Conservation (phyloP, 129 eudicot species). For the Lactuca sativa region DNA sequence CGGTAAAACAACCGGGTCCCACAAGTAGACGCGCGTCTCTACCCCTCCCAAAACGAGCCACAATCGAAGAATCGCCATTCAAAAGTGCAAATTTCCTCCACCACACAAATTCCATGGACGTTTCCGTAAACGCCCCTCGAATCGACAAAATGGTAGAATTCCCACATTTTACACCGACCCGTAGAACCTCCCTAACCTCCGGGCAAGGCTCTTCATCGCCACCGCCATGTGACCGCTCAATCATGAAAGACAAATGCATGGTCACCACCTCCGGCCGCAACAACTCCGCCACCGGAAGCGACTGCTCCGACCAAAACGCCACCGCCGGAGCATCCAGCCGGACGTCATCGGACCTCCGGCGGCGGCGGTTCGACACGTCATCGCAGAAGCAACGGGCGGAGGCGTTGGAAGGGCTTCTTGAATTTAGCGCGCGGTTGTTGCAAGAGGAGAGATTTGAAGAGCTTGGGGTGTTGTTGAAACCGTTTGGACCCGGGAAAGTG, state of each 20-base stretch:
- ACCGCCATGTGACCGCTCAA: constrained; percentile 53
- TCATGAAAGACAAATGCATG: constrained; percentile 81
- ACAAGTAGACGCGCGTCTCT: constrained; percentile 75
- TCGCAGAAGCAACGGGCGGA: constrained; percentile 86
- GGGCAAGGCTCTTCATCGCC: constrained; percentile 81
- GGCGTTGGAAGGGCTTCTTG: constrained; percentile 91
- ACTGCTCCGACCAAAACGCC: constrained; percentile 74
- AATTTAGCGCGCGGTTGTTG: constrained; percentile 85
- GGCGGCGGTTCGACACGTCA: constrained; percentile 66
- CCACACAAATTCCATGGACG: constrained; percentile 63
- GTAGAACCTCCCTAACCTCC: constrained; percentile 53
- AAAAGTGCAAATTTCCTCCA: constrained; percentile 44
- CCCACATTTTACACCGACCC: constrained; percentile 41
- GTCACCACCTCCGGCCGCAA: constrained; percentile 42
- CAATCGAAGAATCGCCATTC: constrained; percentile 30
- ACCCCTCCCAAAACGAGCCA: constrained; percentile 49
- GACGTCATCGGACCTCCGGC: constrained; percentile 67
- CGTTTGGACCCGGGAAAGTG: constrained; percentile 93
- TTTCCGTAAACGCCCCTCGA: constrained; percentile 90
- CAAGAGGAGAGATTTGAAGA: constrained; percentile 85
- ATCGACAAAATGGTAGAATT: constrained; percentile 81
- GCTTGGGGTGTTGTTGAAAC: constrained; percentile 84
- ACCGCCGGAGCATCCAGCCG: constrained; percentile 89
- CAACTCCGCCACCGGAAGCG: constrained; percentile 46
- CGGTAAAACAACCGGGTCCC: constrained; percentile 50